Evolutionary conservation across 1,284 basidiomycete species (phyloP).

Genomic region (Malassezia obtusa): DNA sequence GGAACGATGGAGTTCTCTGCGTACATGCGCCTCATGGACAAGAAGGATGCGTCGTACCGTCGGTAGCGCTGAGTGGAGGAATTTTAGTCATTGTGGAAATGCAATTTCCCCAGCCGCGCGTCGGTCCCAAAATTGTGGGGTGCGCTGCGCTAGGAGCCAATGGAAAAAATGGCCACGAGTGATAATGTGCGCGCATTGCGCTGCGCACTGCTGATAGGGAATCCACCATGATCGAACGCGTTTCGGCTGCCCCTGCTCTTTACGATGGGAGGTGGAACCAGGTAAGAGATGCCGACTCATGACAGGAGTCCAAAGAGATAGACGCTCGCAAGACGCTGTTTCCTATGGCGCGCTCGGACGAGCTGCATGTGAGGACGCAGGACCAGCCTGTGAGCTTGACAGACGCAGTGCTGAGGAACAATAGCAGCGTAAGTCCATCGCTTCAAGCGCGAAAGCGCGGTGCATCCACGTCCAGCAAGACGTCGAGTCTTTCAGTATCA

Average conservation of each 20-base stretch:
- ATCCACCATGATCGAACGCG: not conserved
- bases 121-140: no score
- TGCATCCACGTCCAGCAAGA: not conserved
- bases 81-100: no score
- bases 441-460: not conserved
- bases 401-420: not conserved
- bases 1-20: conserved; percentile 4
- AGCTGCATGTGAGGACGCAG: not conserved
- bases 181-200: no score
- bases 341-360: not conserved
- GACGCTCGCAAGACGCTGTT: not conserved
- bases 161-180: no score
- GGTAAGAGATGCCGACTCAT: not conserved
- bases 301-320: not conserved
- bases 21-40: conserved; percentile 2
- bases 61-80: no score
- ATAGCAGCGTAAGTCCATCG: not conserved
- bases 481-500: not conserved
- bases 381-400: not conserved
- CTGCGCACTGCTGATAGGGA: no score
- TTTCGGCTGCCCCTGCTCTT: not conserved
- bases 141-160: no score
- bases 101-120: no score
- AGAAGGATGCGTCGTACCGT: not conserved
- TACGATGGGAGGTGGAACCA: not conserved